These are phyloP conservation scores for Orychophragmus violaceus DNA, from an alignment of 345 rosid species.

Conservation along the genomic window DNA sequence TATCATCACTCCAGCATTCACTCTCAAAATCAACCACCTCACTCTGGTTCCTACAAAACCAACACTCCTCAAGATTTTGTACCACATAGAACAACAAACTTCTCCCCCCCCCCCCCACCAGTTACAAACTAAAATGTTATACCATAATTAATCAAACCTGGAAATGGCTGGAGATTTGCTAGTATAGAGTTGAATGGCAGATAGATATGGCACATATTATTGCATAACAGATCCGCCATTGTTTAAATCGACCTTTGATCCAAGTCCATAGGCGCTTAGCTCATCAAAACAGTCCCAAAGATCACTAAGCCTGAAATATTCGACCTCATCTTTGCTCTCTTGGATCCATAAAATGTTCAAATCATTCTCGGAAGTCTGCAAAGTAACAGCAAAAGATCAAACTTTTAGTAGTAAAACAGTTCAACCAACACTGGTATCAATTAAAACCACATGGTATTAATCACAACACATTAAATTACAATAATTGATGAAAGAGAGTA, in stretches of 20 bases:
- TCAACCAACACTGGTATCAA: no score
- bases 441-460: no score
- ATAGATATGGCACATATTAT: conserved; percentile 63
- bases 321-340: no score
- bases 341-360: conserved; percentile 54
- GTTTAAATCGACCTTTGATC: conserved; percentile 30
- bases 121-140: no score
- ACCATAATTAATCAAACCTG: conserved; percentile 32
- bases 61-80: neutral
- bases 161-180: conserved; percentile 32
- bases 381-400: neutral
- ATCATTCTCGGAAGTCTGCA: conserved; percentile 39
- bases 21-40: conserved; percentile 40
- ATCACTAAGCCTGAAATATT: no score
- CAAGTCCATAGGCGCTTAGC: no score
- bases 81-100: neutral
- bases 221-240: conserved; percentile 40
- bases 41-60: conserved; percentile 28
- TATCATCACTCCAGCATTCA: conserved; percentile 61
- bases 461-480: no score
- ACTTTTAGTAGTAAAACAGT: no score
- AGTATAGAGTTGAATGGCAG: conserved; percentile 65
- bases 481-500: no score
- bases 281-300: no score
- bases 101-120: neutral